Conservation (phyloP, 1,284 basidiomycete genomes). For the Rhodotorula sp. region DNA sequence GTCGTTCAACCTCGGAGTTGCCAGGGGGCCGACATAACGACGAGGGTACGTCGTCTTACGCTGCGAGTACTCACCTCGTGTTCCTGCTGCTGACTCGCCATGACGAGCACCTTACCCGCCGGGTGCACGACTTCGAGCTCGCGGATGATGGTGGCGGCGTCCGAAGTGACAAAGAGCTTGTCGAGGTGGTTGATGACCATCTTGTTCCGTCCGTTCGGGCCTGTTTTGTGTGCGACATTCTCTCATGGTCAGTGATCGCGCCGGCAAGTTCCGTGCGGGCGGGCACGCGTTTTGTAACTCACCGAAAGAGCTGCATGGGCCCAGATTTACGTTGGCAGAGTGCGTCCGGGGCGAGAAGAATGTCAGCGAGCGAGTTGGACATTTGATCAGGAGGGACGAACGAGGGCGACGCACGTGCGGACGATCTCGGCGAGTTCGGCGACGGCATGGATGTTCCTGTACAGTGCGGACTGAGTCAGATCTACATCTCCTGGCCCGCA, state of each 20-base stretch:
- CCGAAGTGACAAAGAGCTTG: conserved; percentile 92
- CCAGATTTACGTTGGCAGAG: conserved; percentile 4
- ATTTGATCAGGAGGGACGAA: not conserved
- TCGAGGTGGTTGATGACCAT: conserved; percentile 95
- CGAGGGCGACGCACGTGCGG: conserved; percentile 58
- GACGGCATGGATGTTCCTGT: conserved; percentile 91
- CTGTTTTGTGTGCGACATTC: not conserved
- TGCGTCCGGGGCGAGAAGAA: not conserved
- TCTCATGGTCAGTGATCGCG: not conserved
- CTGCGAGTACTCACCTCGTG: conserved; percentile 63
- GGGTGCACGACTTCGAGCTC: conserved; percentile 99
- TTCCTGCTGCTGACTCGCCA: conserved; percentile 97
- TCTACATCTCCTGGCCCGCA: no score
- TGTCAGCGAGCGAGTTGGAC: conserved; percentile 80
- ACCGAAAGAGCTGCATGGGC: conserved; percentile 27
- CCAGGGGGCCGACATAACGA: not conserved
- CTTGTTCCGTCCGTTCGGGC: conserved; percentile 77
- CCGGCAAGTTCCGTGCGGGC: not conserved
- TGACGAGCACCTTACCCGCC: conserved; percentile 93
- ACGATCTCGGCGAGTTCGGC: conserved; percentile 92
- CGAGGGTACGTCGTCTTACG: no score
- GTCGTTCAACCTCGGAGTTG: not conserved
- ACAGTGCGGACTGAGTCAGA: not conserved
- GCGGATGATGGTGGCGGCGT: conserved; percentile 97
- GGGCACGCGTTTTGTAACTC: not conserved